These are phyloP conservation scores for Yamadazyma sp. DNA, from an alignment of 1,139 yeast species.

Conservation along the genomic window DNA sequence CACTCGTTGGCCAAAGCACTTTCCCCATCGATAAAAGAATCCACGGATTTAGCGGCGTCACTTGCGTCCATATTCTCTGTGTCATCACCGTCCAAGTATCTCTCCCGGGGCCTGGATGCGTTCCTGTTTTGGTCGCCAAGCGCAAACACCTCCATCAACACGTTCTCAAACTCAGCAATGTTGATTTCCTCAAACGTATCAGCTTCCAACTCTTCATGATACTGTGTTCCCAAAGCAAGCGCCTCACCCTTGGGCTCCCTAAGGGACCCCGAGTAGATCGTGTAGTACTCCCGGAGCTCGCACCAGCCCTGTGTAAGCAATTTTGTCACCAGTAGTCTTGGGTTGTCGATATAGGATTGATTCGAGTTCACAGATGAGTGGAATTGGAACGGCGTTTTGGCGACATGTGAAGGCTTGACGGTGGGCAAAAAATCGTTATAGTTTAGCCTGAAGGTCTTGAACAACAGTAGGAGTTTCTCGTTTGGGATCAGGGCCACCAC, in stretches of 20 bases:
- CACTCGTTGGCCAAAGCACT: slow-evolving; percentile 35
- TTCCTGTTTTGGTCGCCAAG: not conserved
- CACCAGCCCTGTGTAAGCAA: slow-evolving; percentile 53
- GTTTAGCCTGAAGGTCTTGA: slow-evolving; percentile 13
- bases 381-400: slow-evolving; percentile 26
- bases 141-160: slow-evolving; percentile 3
- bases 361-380: slow-evolving; percentile 26
- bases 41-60: not conserved
- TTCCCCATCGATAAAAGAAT: slow-evolving; percentile 11
- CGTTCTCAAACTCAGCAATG: slow-evolving; percentile 20
- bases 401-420: slow-evolving; percentile 14
- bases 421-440: slow-evolving; percentile 15
- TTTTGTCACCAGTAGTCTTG: slow-evolving; percentile 48
- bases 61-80: not conserved
- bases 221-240: slow-evolving; percentile 39
- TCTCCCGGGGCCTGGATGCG: not conserved
- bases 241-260: slow-evolving; percentile 24
- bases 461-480: slow-evolving; percentile 13
- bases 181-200: slow-evolving; percentile 35
- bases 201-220: slow-evolving; percentile 44
- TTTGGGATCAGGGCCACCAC: slow-evolving; percentile 7
- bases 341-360: slow-evolving; percentile 24
- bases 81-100: not conserved
- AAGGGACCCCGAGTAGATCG: slow-evolving; percentile 38
- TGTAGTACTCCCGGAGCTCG: slow-evolving; percentile 47